Conservation (phyloP, 2,329 filamentous ascomycete species). For the Epichloe gansuensis region DNA sequence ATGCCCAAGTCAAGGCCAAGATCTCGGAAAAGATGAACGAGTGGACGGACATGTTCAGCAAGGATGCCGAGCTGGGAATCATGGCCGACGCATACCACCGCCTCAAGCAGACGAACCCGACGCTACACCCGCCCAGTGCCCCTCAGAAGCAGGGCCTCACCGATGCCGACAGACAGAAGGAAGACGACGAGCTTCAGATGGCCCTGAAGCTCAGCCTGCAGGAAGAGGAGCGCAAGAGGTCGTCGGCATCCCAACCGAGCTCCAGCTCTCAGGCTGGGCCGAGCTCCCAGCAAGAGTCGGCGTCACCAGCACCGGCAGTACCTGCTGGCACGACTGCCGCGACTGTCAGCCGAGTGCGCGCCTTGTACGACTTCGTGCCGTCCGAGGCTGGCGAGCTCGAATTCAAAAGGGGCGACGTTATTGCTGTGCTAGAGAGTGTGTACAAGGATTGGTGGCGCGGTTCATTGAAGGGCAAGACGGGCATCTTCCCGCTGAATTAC, state of each 20-base stretch:
- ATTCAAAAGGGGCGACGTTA: conserved; percentile 93
- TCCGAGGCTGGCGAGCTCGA: conserved; percentile 90
- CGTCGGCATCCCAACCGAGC: conserved; percentile 22
- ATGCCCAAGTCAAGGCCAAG: conserved; percentile 92
- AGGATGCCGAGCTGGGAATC: conserved; percentile 82
- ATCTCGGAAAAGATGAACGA: conserved; percentile 93
- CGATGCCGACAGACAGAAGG: conserved; percentile 78
- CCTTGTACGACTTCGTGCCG: conserved; percentile 87
- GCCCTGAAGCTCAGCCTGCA: conserved; percentile 85
- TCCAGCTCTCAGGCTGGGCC: conserved; percentile 19
- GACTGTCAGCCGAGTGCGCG: conserved; percentile 86
- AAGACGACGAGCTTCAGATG: conserved; percentile 96
- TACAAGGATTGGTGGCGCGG: conserved; percentile 99
- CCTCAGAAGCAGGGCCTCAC: conserved; percentile 89
- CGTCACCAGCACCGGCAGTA: conserved; percentile 37
- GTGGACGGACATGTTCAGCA: conserved; percentile 89
- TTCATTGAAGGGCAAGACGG: conserved; percentile 82
- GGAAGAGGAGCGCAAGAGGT: conserved; percentile 58
- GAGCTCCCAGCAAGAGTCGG: conserved; percentile 28
- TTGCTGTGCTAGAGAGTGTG: conserved; percentile 91
- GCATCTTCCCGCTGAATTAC: conserved; percentile 97
- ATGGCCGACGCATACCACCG: conserved; percentile 93
- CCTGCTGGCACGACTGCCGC: conserved; percentile 84
- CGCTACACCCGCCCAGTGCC: conserved; percentile 80
- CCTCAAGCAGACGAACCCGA: conserved; percentile 74